phyloP scores from a whole-genome alignment of 23 red algal genomes.

The Gracilariopsis chorda region DNA sequence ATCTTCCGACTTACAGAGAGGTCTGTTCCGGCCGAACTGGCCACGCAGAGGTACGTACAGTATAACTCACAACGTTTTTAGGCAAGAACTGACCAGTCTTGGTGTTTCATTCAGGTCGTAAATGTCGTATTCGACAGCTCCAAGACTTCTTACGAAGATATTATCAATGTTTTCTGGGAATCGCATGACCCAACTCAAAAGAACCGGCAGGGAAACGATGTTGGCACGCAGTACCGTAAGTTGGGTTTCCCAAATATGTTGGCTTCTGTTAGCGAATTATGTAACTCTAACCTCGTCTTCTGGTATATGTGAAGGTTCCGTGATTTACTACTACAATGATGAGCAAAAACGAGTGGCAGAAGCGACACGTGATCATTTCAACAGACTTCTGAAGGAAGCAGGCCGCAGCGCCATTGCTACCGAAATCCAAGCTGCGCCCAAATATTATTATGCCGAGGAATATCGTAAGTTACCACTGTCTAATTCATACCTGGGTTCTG shows the following conservation, averaged over 20 bases:
- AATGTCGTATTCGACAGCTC: slow-evolving; percentile 64
- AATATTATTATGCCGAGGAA: slow-evolving; percentile 85
- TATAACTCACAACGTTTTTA: not conserved
- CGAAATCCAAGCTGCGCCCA: slow-evolving; percentile 48
- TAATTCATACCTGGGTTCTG: not conserved
- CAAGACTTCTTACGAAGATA: slow-evolving; percentile 61
- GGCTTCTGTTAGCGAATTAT: not conserved
- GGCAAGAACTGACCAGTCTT: not conserved
- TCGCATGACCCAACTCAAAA: slow-evolving; percentile 78
- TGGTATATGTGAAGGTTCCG: slow-evolving; percentile 33
- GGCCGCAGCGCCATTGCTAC: slow-evolving; percentile 31
- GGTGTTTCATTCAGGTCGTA: slow-evolving; percentile 47
- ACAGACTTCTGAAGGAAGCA: slow-evolving; percentile 40
- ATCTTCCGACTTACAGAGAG: slow-evolving; percentile 80
- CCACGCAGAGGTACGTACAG: slow-evolving; percentile 82
- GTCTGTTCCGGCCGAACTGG: slow-evolving; percentile 86
- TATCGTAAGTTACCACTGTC: slow-evolving; percentile 39
- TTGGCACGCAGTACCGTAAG: slow-evolving; percentile 89
- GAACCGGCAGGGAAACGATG: slow-evolving; percentile 95
- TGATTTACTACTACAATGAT: slow-evolving; percentile 77
- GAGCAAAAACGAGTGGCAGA: slow-evolving; percentile 77
- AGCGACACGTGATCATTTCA: slow-evolving; percentile 61
- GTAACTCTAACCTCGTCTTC: not conserved
- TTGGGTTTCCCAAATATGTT: not conserved
- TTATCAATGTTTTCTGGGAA: slow-evolving; percentile 88